A percentile compares a stretch with the other conserved stretches of the same genome.
Evolutionary conservation across 164 flowering plant species (phyloP).

Genomic region (Dillenia turbinata): DNA sequence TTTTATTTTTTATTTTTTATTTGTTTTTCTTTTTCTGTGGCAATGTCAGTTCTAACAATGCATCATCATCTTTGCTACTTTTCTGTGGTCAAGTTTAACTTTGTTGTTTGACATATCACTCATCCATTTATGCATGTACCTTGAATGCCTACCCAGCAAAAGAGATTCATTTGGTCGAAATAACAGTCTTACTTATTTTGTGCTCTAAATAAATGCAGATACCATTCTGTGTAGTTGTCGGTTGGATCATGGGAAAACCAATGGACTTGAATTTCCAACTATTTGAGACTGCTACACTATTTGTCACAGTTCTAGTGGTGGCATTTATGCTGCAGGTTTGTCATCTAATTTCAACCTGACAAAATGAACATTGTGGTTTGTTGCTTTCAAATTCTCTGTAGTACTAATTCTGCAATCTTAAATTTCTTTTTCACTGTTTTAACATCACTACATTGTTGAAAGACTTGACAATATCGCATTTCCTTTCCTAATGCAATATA

Average conservation of each 20-base stretch:
- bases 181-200: not conserved
- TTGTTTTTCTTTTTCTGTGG: too few relatives aligned
- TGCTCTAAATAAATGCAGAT: slow-evolving; percentile 40
- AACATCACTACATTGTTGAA: not conserved
- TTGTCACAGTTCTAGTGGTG: slow-evolving; percentile 66
- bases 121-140: too few relatives aligned
- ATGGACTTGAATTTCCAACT: slow-evolving; percentile 79
- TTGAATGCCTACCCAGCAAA: too few relatives aligned
- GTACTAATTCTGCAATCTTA: not conserved
- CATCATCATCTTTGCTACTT: too few relatives aligned
- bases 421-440: not conserved
- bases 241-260: slow-evolving; percentile 59
- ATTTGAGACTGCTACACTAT: slow-evolving; percentile 74
- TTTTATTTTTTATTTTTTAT: not conserved
- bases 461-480: not conserved
- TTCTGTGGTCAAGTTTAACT: too few relatives aligned
- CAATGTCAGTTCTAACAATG: too few relatives aligned
- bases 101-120: too few relatives aligned
- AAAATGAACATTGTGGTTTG: too few relatives aligned
- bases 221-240: slow-evolving; percentile 75
- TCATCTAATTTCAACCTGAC: not conserved
- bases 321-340: slow-evolving; percentile 78
- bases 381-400: not conserved
- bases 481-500: not conserved
- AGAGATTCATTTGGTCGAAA: too few relatives aligned